phyloP scores from a whole-genome alignment of 306 rosid species.

The Cercis canadensis region DNA sequence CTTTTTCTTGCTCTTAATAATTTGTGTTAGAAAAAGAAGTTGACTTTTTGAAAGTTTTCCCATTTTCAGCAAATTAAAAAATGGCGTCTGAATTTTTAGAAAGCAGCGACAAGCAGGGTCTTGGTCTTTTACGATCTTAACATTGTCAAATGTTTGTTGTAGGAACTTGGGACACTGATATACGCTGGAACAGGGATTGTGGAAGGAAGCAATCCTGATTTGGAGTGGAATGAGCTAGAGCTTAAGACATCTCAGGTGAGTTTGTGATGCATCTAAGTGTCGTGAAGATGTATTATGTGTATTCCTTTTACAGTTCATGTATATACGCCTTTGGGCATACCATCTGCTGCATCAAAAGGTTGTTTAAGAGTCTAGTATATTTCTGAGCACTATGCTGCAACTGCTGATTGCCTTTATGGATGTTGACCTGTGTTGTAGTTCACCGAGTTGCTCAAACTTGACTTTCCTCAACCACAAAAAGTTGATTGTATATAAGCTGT shows the following conservation, averaged over 20 bases:
- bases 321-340: not conserved
- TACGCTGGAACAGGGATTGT: constrained; percentile 99
- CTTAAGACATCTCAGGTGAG: constrained; percentile 91
- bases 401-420: constrained; percentile 27
- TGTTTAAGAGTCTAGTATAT: constrained; percentile 10
- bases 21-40: too few relatives aligned
- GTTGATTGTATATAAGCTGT: constrained; percentile 51
- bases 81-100: not conserved
- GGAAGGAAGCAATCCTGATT: constrained; percentile 82
- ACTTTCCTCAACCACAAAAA: constrained; percentile 57
- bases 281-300: not conserved
- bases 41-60: not conserved
- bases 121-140: constrained; percentile 10
- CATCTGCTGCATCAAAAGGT: constrained; percentile 4
- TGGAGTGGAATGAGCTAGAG: constrained; percentile 95
- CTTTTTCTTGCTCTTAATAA: too few relatives aligned
- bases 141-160: constrained; percentile 28
- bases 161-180: constrained; percentile 82
- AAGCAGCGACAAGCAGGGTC: constrained; percentile 6
- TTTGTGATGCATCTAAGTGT: constrained; percentile 9
- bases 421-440: constrained; percentile 55
- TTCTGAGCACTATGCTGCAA: constrained; percentile 25
- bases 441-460: constrained; percentile 84
- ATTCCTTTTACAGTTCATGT: not conserved
- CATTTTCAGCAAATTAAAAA: not conserved